Evolutionary conservation across 1,284 basidiomycete genomes (phyloP).

Genomic region (Polyporus tsugae): DNA sequence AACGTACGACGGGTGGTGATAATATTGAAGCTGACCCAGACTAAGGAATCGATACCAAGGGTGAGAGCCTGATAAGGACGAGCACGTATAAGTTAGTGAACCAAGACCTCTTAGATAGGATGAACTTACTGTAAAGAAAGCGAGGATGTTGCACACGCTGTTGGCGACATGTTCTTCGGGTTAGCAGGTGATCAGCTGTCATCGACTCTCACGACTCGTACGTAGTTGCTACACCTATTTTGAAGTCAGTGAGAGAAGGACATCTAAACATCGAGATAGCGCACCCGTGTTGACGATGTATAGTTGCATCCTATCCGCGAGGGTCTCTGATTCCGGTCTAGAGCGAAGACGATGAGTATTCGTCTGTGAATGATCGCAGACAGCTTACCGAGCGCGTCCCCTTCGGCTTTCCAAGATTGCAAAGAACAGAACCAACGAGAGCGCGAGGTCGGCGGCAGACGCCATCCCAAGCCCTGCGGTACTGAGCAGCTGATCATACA

Average conservation of each 20-base stretch:
- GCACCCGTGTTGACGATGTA: constrained; percentile 14
- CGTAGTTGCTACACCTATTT: neutral
- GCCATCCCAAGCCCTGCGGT: neutral
- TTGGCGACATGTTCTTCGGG: neutral
- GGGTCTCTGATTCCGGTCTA: neutral
- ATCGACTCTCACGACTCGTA: neutral
- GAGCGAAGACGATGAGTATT: no score
- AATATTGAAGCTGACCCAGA: constrained; percentile 12
- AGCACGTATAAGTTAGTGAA: neutral
- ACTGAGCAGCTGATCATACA: constrained; percentile 1
- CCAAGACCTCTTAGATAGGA: neutral
- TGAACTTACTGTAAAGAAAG: constrained; percentile 9
- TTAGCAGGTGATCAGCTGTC: neutral
- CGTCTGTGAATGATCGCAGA: neutral
- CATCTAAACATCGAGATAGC: neutral
- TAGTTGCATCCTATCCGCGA: neutral
- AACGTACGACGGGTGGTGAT: constrained; percentile 11
- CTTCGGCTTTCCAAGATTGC: constrained; percentile 5
- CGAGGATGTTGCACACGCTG: constrained; percentile 10
- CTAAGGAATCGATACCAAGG: neutral
- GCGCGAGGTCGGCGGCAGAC: constrained; percentile 1
- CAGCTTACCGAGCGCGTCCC: neutral
- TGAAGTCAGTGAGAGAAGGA: neutral
- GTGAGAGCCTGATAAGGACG: neutral
- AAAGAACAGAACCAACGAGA: neutral